phyloP scores from a whole-genome alignment of 179 eudicot genomes.

The Sideroxylon spinosum region DNA sequence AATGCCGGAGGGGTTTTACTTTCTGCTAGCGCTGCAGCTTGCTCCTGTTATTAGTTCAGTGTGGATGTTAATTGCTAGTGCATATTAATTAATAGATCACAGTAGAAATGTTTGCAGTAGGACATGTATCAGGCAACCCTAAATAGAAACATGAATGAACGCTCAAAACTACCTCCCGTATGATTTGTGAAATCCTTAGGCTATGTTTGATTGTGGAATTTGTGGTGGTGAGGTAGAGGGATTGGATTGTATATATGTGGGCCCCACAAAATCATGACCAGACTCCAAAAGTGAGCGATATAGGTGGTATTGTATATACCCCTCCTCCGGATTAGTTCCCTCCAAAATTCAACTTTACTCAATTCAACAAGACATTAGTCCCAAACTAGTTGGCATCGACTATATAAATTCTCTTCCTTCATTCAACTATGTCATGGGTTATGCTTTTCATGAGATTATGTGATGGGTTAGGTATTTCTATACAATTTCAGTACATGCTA shows the following conservation, averaged over 20 bases:
- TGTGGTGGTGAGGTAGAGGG: neutral
- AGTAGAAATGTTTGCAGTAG: neutral
- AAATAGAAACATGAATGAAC: neutral
- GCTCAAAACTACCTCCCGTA: neutral
- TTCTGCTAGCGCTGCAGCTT: slow-evolving; percentile 58
- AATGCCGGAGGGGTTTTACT: slow-evolving; percentile 62
- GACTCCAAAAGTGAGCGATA: too few relatives aligned
- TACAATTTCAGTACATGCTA: too few relatives aligned
- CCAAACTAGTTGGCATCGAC: too few relatives aligned
- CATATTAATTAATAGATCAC: neutral
- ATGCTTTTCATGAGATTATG: too few relatives aligned
- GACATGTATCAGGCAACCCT: neutral
- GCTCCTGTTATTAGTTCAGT: slow-evolving; percentile 47
- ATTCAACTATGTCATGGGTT: too few relatives aligned
- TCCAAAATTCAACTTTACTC: too few relatives aligned
- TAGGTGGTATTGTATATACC: too few relatives aligned
- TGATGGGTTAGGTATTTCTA: too few relatives aligned
- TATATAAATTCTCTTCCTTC: too few relatives aligned
- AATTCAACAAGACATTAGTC: too few relatives aligned
- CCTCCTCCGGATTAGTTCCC: too few relatives aligned
- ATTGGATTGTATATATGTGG: neutral
- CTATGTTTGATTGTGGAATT: neutral
- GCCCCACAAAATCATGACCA: too few relatives aligned
- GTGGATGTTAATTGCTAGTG: neutral
- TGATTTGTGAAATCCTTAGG: neutral